A percentile compares a stretch with the other conserved stretches of the same genome.
Conservation (phyloP, 2,329 filamentous ascomycete genomes). For the Trichoderma brevicompactum region DNA sequence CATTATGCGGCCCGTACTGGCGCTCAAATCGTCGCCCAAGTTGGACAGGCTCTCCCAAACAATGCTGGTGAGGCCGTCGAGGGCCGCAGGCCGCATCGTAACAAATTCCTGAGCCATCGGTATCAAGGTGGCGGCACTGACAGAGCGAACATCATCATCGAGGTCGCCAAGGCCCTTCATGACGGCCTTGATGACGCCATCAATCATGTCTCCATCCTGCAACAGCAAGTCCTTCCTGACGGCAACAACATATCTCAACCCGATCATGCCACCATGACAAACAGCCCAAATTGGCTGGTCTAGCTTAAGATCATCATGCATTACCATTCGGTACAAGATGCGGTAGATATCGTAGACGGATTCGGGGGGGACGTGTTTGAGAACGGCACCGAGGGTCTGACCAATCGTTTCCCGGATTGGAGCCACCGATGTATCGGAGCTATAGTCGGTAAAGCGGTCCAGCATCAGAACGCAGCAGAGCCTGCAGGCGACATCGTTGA, state of each 20-base stretch:
- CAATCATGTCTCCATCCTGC: conserved; percentile 81
- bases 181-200: conserved; percentile 88
- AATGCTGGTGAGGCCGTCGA: conserved; percentile 85
- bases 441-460: conserved; percentile 96
- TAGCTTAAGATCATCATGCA: conserved; percentile 80
- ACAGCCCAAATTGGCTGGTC: conserved; percentile 86
- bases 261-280: conserved; percentile 97
- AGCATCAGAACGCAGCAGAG: conserved; percentile 96
- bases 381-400: conserved; percentile 85
- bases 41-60: conserved; percentile 98
- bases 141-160: conserved; percentile 94
- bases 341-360: conserved; percentile 85
- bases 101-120: conserved; percentile 97
- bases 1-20: conserved; percentile 98
- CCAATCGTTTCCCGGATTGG: conserved; percentile 95
- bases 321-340: conserved; percentile 85
- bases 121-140: conserved; percentile 95
- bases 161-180: conserved; percentile 91
- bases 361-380: conserved; percentile 78
- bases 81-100: conserved; percentile 73
- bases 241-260: conserved; percentile 90
- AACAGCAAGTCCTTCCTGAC: conserved; percentile 91
- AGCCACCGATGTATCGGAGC: conserved; percentile 94
- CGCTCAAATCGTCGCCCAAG: conserved; percentile 94
- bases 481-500: conserved; percentile 93